Evolutionary conservation across 148 eudicot species (phyloP), one percentile per base, ranked within the genome.

Genomic region (Chenopodium quinoa): DNA sequence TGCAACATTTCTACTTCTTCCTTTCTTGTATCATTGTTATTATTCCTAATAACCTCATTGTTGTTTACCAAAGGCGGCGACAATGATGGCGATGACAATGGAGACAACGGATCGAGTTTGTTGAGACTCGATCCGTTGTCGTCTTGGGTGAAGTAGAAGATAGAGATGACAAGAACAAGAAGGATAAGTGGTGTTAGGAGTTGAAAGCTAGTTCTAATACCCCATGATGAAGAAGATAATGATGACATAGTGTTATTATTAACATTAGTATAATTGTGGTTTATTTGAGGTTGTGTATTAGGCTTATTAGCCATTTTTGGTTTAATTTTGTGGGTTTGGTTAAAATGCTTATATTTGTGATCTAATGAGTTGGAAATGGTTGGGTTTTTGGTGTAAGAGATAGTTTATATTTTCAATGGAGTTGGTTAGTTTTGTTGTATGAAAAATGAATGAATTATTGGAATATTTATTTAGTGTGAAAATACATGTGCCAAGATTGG

Each of bases 151-250:
- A 88, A 72, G 78, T 89, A 91, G 48, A 91, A 66, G 13, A 88
- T 86, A 37, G 85, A 79, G 8, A 90, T 34, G 19, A 91, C 68
- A 20, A 87, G 82, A 2, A 85, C 76, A 32, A 89, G 69, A 73
- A 92, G 83, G 19, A 92, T 58, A 1, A 86, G 70, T 22, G 86
- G 70, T 22, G 86, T 47, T 22, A 91, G 85, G 72, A 86, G 62
- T 0, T 89, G 92, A 48, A 91, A 86, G 47, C 86, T 85, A 84
- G 85, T 89, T 81, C 89, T 74, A 75, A 88, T 56, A 20, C 86
- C 84, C 77, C 84, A 66, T 80, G 82, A 63, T 70, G 82, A 66
- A 7, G 56, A 65, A n/a, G 31, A 65, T 52, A 58, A 4, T 65
- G 31, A 25, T 12, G 52, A 44, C 50, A 44, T 40, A 2, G 32